Base-by-base conservation (phyloP, 2,329 filamentous ascomycete species). In the Cercospora zeina region DNA sequence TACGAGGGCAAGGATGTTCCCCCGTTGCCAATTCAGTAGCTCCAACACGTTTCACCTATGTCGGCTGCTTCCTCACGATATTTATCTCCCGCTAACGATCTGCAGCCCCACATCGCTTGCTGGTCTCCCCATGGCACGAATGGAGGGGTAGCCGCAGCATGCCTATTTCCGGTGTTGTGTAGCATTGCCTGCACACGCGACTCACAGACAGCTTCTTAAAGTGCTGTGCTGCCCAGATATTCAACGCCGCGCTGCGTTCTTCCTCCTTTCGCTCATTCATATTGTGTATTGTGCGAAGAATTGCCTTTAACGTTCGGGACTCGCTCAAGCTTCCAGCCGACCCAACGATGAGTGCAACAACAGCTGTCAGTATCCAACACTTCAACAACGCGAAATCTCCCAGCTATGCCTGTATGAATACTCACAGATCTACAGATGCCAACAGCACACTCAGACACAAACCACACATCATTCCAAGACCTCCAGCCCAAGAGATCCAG, bases 111-210 rank as follows among this genome's bases (percentile, higher is more conserved):
- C 49, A 33, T 53, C 14, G 49, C 49, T 53, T 34, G 42, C 4
- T 30, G 27, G 49, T 53, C 49, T 53, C 49, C 49, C 49, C 49
- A 53, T 34, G 49, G 49, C 30, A 53, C 49, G 49, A 31, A 21
- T 53, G 49, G 49, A 53, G 49, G 49, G 49, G 49, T 53, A 53
- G 19, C 31, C 49, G 49, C 49, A 30, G 49, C 27, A 53, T 19
- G 6, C 31, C 30, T 34, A 53, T 19, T 34, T 34, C 49, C 31
- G 49, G n/a, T 19, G 49, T 30, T 14, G 49, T 53, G 49, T 31
- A 31, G 31, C 49, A 53, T 53, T 30, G 49, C 49, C 27, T 53
- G 49, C 30, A 33, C 49, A 31, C 49, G 49, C 49, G 47, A 51
- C 30, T 3, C 7, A n/a, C n/a, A 24, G n/a, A 53, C 49, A 53